A percentile compares a stretch with the other conserved stretches of the same genome.
Evolutionary conservation across 805 yeast species (phyloP).

Genomic region (Teunomyces funiuensis): DNA sequence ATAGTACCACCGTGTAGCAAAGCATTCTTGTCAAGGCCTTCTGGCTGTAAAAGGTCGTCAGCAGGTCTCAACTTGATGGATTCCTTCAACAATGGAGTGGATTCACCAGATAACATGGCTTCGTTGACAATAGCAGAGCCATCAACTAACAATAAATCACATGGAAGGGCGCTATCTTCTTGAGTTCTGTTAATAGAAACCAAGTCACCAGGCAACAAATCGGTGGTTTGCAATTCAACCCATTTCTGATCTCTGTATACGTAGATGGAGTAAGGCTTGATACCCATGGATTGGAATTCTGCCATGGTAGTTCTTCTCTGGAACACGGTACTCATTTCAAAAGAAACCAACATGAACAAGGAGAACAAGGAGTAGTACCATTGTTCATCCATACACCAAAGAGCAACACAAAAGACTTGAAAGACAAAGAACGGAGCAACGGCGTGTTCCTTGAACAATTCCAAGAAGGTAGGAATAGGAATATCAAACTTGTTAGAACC

Average conservation of each 20-base stretch:
- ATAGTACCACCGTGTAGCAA: conserved; percentile 94
- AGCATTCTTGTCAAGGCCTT: conserved; percentile 86
- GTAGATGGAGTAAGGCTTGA: conserved; percentile 81
- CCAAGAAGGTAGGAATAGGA: conserved; percentile 89
- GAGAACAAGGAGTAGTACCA: conserved; percentile 95
- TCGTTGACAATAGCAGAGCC: conserved; percentile 96
- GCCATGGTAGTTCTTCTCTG: conserved; percentile 93
- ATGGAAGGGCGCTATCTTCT: conserved; percentile 91
- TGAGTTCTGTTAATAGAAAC: conserved; percentile 84
- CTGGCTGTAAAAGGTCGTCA: conserved; percentile 64
- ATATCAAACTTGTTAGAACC: conserved; percentile 91
- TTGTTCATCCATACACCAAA: conserved; percentile 95
- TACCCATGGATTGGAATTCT: conserved; percentile 96
- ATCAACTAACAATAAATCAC: conserved; percentile 81
- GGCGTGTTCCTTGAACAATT: conserved; percentile 94
- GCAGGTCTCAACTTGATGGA: conserved; percentile 81
- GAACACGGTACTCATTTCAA: conserved; percentile 92
- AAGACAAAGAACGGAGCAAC: conserved; percentile 97
- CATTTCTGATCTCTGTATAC: conserved; percentile 72
- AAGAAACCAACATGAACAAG: conserved; percentile 85
- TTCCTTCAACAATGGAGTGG: conserved; percentile 94
- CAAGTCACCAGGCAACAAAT: conserved; percentile 86
- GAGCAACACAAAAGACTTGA: conserved; percentile 91
- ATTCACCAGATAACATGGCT: conserved; percentile 98
- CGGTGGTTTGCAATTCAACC: conserved; percentile 66